Evolutionary conservation across 2,329 filamentous ascomycete species (phyloP).

Genomic region (Pestalotiopsis sp.): DNA sequence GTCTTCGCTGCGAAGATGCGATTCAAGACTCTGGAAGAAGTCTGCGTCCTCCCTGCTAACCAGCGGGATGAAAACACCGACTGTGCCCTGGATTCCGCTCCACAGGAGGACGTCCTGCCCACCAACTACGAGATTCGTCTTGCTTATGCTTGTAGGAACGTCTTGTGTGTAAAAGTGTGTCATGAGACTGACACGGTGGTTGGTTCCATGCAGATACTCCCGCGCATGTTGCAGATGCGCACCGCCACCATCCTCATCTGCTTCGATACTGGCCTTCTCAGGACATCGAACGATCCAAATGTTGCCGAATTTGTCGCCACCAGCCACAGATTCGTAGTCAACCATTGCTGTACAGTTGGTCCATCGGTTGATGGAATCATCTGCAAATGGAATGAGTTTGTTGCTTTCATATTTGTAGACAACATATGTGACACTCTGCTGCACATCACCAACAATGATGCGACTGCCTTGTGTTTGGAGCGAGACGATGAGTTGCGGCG

Average conservation of each 20-base stretch:
- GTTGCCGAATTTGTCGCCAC: slow-evolving; percentile 97
- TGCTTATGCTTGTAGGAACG: slow-evolving; percentile 86
- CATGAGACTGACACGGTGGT: slow-evolving; percentile 82
- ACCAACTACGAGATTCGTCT: slow-evolving; percentile 86
- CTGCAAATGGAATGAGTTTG: slow-evolving; percentile 87
- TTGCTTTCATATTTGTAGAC: slow-evolving; percentile 94
- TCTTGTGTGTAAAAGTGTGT: slow-evolving; percentile 91
- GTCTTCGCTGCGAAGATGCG: slow-evolving; percentile 83
- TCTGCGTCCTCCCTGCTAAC: slow-evolving; percentile 90
- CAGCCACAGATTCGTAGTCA: slow-evolving; percentile 94
- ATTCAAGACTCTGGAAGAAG: slow-evolving; percentile 94
- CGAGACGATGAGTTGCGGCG: slow-evolving; percentile 81
- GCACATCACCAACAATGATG: slow-evolving; percentile 85
- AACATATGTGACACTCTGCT: slow-evolving; percentile 88
- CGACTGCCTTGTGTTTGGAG: slow-evolving; percentile 89
- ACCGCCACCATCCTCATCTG: slow-evolving; percentile 89
- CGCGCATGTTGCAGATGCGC: slow-evolving; percentile 90
- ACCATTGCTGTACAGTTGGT: slow-evolving; percentile 91
- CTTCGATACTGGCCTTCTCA: slow-evolving; percentile 81
- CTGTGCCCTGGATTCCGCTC: slow-evolving; percentile 91
- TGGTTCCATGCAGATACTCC: slow-evolving; percentile 85
- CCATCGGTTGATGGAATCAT: slow-evolving; percentile 89
- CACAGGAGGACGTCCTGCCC: slow-evolving; percentile 90
- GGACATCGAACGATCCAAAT: slow-evolving; percentile 90
- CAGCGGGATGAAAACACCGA: slow-evolving; percentile 93